Base-by-base conservation (phyloP, 768 basidiomycete genomes). In the Daedaleopsis sinensis region DNA sequence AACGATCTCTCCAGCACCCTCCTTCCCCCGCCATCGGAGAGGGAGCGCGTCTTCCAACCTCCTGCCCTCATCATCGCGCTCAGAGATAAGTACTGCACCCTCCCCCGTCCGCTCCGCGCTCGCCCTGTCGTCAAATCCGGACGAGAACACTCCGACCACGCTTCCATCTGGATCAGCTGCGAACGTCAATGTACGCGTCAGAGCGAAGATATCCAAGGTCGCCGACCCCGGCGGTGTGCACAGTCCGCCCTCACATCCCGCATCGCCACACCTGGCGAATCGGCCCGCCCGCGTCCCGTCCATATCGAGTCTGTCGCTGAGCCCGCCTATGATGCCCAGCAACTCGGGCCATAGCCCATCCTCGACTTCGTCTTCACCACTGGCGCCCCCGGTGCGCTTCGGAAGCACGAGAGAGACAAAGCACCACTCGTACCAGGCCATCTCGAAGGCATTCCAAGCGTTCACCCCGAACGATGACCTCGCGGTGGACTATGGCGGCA, bases 161-260 rank as follows among this genome's bases (percentile, higher is more conserved):
- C 36, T 61, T 35, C 54, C 55, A 12, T 38, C 61, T n/a, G 49
- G 23, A 32, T 55, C 57, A 13, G 27, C 61, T n/a, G 49, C 36
- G 55, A 56, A 58, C 21, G 59, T 61, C 9, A 57, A 58, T 39
- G 54, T 72, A 44, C 74, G 75, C 68, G 81, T 91, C 63, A 89
- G 82, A 72, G 83, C 89, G 19, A 90, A 84, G 68, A 78, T 90
- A 24, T 81, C 87, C 0, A 72, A 75, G 39, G 63, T 85, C 47
- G 82, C 78, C 21, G 84, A 79, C 63, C 63, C 72, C 10, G 55
- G 62, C 19, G 62, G 62, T 19, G 62, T 67, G 36, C 66, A 62
- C 21, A 59, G 50, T n/a, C 66, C 72, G 18, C 68, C 71, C 3
- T 62, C 71, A 1, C 59, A 67, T 2, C 59, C 64, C 1, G 63